A percentile compares a stretch with the other conserved stretches of the same genome.
Evolutionary conservation across 345 rosid species (phyloP).

Genomic region (Raphanus raphanistrum): DNA sequence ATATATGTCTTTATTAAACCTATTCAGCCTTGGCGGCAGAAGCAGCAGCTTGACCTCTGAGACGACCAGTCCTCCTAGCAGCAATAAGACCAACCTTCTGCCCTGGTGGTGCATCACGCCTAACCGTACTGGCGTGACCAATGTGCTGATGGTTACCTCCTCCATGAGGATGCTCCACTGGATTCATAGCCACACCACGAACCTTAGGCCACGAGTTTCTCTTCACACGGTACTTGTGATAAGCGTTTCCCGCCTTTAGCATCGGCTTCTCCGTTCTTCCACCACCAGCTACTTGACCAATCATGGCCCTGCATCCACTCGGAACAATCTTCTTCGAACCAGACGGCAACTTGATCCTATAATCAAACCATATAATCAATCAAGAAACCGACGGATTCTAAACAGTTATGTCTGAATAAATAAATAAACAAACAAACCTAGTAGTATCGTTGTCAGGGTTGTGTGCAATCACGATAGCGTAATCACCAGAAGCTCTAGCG

Average conservation of each 20-base stretch:
- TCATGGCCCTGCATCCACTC: slow-evolving; percentile 74
- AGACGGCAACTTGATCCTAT: slow-evolving; percentile 78
- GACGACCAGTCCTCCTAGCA: slow-evolving; percentile 77
- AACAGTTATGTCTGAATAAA: neutral
- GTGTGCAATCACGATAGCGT: slow-evolving; percentile 65
- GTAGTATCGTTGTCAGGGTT: slow-evolving; percentile 69
- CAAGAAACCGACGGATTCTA: neutral
- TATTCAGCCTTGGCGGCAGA: slow-evolving; percentile 65
- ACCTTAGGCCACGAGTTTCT: slow-evolving; percentile 88
- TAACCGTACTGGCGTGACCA: slow-evolving; percentile 71
- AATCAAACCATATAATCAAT: neutral
- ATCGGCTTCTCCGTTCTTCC: slow-evolving; percentile 81
- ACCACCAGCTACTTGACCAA: slow-evolving; percentile 79
- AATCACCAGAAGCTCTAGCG: slow-evolving; percentile 62
- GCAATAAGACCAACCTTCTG: slow-evolving; percentile 82
- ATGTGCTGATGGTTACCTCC: slow-evolving; percentile 89
- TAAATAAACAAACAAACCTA: slow-evolving; percentile 40
- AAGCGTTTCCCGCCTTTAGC: slow-evolving; percentile 76
- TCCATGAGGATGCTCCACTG: slow-evolving; percentile 85
- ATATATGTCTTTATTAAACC: slow-evolving; percentile 28
- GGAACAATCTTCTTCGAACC: slow-evolving; percentile 71
- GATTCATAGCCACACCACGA: slow-evolving; percentile 87
- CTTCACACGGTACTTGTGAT: slow-evolving; percentile 72
- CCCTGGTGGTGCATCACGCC: slow-evolving; percentile 75
- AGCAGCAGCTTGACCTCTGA: slow-evolving; percentile 76